These are phyloP conservation scores for Pseudogymnoascus sp. DNA, from an alignment of 2,329 filamentous ascomycete species.

Conservation along the genomic window DNA sequence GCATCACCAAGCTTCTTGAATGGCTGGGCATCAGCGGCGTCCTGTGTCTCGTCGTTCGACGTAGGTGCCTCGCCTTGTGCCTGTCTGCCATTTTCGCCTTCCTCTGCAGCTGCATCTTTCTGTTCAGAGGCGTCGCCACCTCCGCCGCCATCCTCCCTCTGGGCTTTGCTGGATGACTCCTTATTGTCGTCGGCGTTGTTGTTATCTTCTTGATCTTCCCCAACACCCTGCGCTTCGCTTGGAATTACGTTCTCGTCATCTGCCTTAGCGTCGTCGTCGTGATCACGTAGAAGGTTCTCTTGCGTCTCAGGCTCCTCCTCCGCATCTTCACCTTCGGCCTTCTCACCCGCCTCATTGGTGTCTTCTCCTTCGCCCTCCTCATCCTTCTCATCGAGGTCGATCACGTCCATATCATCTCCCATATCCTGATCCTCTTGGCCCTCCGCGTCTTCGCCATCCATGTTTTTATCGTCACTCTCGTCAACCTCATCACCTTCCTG, in stretches of 20 bases:
- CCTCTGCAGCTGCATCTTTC: constrained; percentile 56
- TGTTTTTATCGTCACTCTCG: constrained; percentile 41
- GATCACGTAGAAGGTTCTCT: constrained; percentile 33
- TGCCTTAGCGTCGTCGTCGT: constrained; percentile 44
- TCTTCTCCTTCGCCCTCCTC: constrained; percentile 32
- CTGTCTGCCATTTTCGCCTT: constrained; percentile 48
- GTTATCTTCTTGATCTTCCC: constrained; percentile 56
- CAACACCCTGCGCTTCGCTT: constrained; percentile 58
- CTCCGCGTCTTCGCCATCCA: constrained; percentile 34
- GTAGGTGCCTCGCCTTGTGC: constrained; percentile 36
- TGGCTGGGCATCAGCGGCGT: constrained; percentile 52
- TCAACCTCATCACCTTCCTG: constrained; percentile 29
- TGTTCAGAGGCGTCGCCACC: constrained; percentile 60
- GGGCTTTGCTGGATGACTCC: constrained; percentile 53
- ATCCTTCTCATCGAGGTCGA: constrained; percentile 29
- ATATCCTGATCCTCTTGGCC: constrained; percentile 36
- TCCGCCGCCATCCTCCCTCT: constrained; percentile 60
- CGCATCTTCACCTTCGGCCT: constrained; percentile 41
- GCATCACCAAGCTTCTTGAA: constrained; percentile 95
- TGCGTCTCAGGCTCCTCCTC: constrained; percentile 48
- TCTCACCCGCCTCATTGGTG: constrained; percentile 47
- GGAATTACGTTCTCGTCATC: constrained; percentile 57
- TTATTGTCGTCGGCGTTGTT: constrained; percentile 58
- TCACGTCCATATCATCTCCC: constrained; percentile 30
- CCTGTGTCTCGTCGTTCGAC: constrained; percentile 33